These are phyloP conservation scores for Kwoniella europaea DNA, from an alignment of 768 basidiomycete genomes.

Conservation along the genomic window DNA sequence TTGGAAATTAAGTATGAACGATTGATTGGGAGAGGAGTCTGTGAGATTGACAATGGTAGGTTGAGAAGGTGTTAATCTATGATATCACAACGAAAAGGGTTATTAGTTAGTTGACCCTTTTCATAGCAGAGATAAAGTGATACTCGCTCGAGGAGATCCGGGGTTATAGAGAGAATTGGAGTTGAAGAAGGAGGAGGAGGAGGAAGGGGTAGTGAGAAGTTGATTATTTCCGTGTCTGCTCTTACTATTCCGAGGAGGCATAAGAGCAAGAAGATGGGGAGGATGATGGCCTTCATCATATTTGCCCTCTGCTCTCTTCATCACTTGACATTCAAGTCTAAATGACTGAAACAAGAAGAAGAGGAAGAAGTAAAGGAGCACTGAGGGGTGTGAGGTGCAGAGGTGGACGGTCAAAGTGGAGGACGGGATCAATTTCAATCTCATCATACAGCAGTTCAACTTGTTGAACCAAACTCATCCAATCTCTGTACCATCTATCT, in stretches of 20 bases:
- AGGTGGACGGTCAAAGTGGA: conserved; percentile 24
- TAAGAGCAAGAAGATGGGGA: background rate
- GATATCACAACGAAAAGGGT: background rate
- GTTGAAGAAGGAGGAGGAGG: background rate
- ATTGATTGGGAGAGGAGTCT: conserved; percentile 4
- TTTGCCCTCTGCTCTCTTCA: no score
- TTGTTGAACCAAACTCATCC: background rate
- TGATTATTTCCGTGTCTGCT: conserved; percentile 48
- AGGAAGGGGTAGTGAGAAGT: conserved; percentile 34
- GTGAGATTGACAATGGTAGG: conserved; percentile 21
- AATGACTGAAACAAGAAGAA: background rate
- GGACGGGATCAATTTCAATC: background rate
- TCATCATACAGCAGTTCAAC: background rate
- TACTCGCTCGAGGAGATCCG: background rate
- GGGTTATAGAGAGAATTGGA: background rate
- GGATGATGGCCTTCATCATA: background rate
- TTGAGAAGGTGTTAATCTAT: conserved; percentile 16
- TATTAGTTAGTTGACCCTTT: background rate
- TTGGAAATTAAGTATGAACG: conserved; percentile 6
- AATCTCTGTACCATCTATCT: background rate
- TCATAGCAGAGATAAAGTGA: no score
- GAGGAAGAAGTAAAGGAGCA: background rate
- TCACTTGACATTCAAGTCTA: background rate
- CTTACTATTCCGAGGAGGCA: background rate
- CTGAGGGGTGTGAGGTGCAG: background rate